These are phyloP conservation scores for Apostasia shenzhenica DNA, from an alignment of 106 monocot species.

Conservation along the genomic window DNA sequence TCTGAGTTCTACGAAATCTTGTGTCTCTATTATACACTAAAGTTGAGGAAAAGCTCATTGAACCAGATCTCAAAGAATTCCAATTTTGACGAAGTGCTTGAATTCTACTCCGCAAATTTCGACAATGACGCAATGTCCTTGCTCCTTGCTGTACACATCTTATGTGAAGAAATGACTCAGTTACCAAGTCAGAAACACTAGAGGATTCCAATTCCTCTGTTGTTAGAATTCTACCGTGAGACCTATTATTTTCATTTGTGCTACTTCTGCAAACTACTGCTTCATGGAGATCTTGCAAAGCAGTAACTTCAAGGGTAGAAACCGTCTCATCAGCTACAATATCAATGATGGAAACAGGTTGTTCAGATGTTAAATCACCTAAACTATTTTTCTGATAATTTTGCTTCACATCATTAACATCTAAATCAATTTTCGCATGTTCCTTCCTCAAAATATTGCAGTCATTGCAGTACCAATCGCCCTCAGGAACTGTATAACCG, in stretches of 20 bases:
- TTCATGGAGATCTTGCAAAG: background rate
- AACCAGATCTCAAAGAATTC: conserved; percentile 43
- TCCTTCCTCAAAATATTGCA: conserved; percentile 38
- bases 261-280: background rate
- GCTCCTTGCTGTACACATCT: conserved; percentile 10
- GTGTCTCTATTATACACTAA: background rate
- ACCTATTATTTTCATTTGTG: background rate
- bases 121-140: conserved; percentile 31
- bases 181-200: background rate
- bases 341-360: conserved; percentile 16
- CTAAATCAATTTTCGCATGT: conserved; percentile 32
- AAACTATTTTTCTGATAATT: conserved; percentile 9
- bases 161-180: background rate
- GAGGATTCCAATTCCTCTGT: conserved; percentile 1
- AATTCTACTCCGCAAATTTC: conserved; percentile 38
- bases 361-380: background rate
- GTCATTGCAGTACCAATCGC: conserved; percentile 79
- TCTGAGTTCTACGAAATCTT: background rate
- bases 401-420: conserved; percentile 13
- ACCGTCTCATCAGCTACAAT: conserved; percentile 16
- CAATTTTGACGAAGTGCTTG: conserved; percentile 56
- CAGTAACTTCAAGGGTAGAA: background rate
- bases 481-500: conserved; percentile 61
- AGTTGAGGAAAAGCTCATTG: conserved; percentile 38
- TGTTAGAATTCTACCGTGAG: background rate